These are phyloP conservation scores for Talaromyces sp. DNA, from an alignment of 2,329 filamentous ascomycete genomes.

Conservation along the genomic window DNA sequence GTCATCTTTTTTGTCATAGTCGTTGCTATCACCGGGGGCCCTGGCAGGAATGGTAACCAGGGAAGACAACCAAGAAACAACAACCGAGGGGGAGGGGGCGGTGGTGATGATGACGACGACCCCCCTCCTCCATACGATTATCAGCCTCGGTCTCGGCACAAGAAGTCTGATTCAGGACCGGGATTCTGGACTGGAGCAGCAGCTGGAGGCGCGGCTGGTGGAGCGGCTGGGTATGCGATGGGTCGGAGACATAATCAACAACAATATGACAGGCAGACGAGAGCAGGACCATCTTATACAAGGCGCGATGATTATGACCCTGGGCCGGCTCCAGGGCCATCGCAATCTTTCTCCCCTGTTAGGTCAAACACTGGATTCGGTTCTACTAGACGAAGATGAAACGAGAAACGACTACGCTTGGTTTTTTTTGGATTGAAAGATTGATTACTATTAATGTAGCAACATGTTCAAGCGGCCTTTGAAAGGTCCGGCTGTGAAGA, in stretches of 20 bases:
- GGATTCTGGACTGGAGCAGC: slow-evolving; percentile 46
- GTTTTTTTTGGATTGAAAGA: background rate
- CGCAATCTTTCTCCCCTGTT: slow-evolving; percentile 30
- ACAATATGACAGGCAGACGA: background rate
- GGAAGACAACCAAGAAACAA: slow-evolving; percentile 25
- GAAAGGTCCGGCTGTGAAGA: background rate
- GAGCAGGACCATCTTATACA: background rate
- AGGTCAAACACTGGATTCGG: slow-evolving; percentile 42
- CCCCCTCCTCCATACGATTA: slow-evolving; percentile 41
- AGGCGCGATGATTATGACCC: slow-evolving; percentile 25
- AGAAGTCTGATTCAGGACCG: slow-evolving; percentile 34
- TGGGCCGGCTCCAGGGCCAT: slow-evolving; percentile 27
- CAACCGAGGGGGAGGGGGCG: slow-evolving; percentile 30
- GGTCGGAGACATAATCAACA: slow-evolving; percentile 1
- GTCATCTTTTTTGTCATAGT: slow-evolving; percentile 23
- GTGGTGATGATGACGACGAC: slow-evolving; percentile 32
- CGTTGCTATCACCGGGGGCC: slow-evolving; percentile 20
- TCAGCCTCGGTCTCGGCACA: slow-evolving; percentile 20
- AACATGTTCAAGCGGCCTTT: background rate
- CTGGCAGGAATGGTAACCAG: slow-evolving; percentile 17
- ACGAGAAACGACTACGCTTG: background rate
- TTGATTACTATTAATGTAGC: slow-evolving; percentile 1
- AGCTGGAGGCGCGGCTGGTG: slow-evolving; percentile 40
- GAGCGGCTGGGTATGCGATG: slow-evolving; percentile 20
- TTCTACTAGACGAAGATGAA: slow-evolving; percentile 38